phyloP scores from a whole-genome alignment of 2,329 filamentous ascomycete species.

The Ophiocordyceps sinensis region DNA sequence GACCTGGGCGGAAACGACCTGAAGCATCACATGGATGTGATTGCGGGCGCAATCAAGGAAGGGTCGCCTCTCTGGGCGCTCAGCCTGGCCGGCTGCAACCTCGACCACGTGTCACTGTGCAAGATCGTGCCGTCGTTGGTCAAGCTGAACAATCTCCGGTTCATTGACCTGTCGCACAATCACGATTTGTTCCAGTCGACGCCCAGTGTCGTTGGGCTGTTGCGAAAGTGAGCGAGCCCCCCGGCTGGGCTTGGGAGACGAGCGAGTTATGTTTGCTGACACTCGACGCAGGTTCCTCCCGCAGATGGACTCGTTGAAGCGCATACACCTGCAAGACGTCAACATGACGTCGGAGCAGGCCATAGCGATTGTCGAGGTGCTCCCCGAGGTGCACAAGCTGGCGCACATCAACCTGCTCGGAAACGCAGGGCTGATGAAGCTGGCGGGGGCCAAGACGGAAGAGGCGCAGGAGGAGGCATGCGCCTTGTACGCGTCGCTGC shows the following conservation, averaged over 20 bases:
- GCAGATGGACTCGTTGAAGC: conserved; percentile 60
- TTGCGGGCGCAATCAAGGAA: conserved; percentile 37
- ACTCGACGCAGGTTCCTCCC: conserved; percentile 50
- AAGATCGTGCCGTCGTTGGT: conserved; percentile 61
- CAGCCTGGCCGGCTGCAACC: conserved; percentile 72
- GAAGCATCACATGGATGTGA: conserved; percentile 34
- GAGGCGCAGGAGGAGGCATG: conserved; percentile 83
- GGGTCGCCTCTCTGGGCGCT: conserved; percentile 59
- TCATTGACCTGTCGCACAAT: conserved; percentile 88
- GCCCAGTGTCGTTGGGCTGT: conserved; percentile 57
- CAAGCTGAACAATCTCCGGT: conserved; percentile 59
- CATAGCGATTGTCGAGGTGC: conserved; percentile 78
- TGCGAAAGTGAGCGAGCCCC: conserved; percentile 51
- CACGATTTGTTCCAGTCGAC: conserved; percentile 59
- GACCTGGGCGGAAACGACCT: conserved; percentile 79
- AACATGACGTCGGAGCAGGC: conserved; percentile 74
- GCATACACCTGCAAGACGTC: conserved; percentile 77
- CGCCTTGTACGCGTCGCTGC: conserved; percentile 80
- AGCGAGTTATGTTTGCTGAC: background rate
- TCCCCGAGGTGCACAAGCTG: conserved; percentile 68
- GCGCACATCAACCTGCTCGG: conserved; percentile 80
- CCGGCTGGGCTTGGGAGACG: too few species aligned
- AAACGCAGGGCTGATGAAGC: conserved; percentile 55
- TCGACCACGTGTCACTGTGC: conserved; percentile 58
- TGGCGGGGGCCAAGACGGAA: conserved; percentile 65